These are phyloP conservation scores for Aspergillus piperis DNA, from an alignment of 2,329 filamentous ascomycete species.

Conservation along the genomic window DNA sequence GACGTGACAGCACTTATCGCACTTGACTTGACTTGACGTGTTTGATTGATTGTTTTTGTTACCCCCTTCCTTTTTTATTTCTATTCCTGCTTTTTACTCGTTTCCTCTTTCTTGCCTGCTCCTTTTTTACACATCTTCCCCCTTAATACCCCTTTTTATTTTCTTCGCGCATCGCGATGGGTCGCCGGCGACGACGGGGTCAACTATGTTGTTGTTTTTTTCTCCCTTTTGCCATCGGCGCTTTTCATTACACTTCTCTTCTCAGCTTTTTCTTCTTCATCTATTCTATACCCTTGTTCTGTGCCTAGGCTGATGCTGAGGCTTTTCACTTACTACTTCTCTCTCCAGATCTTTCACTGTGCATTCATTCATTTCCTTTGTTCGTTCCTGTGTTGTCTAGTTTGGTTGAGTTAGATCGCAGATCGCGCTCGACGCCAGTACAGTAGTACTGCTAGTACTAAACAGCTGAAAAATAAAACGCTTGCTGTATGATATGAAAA, in stretches of 20 bases:
- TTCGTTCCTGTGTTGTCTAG: neutral
- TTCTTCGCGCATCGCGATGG: constrained; percentile 6
- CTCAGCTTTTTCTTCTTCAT: neutral
- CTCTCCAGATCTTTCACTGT: neutral
- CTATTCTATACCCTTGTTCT: neutral
- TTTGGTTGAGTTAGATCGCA: neutral
- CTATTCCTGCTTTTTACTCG: no score
- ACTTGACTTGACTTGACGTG: neutral
- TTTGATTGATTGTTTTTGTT: neutral
- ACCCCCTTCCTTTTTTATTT: neutral
- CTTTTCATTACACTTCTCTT: neutral
- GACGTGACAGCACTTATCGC: neutral
- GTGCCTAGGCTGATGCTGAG: neutral
- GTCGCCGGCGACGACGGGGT: constrained; percentile 1
- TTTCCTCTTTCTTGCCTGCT: neutral
- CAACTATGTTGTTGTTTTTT: neutral
- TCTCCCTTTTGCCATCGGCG: neutral
- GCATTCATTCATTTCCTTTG: neutral
- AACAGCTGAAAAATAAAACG: neutral
- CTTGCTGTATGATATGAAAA: neutral
- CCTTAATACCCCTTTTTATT: neutral
- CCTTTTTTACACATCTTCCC: constrained; percentile 10
- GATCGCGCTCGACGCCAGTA: neutral
- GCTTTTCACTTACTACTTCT: no score
- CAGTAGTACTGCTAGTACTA: neutral